Conservation (phyloP, 305 asterid species). For the Solanum hybrid region DNA sequence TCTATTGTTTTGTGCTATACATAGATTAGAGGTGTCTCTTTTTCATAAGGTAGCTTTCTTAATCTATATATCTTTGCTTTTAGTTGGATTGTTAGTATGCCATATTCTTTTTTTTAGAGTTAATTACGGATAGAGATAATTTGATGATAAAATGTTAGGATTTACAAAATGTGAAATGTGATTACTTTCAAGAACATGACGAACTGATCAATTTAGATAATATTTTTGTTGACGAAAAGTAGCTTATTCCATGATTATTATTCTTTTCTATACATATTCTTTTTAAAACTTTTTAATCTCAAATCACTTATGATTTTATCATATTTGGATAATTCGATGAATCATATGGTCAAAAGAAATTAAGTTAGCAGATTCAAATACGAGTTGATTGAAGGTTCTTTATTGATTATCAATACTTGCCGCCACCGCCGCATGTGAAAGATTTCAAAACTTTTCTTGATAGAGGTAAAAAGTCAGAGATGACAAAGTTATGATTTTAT, state of each 20-base stretch:
- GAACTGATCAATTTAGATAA: not conserved
- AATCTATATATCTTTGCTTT: not conserved
- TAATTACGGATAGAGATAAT: not conserved
- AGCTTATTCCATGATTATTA: not conserved
- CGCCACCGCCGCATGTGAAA: not conserved
- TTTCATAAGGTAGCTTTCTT: no score
- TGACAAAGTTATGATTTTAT: not conserved
- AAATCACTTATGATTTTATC: no score
- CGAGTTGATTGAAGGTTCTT: not conserved
- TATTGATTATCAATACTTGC: not conserved
- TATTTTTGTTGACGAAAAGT: not conserved
- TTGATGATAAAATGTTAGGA: not conserved
- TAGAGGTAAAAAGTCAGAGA: not conserved
- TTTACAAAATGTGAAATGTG: not conserved
- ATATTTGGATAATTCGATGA: no score
- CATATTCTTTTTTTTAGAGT: not conserved
- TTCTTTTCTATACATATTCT: not conserved
- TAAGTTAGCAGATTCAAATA: not conserved
- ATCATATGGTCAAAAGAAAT: no score
- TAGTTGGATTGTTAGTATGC: not conserved
- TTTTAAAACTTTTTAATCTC: no score
- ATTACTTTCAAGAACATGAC: not conserved
- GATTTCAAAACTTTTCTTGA: not conserved
- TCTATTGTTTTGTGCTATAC: not conserved
- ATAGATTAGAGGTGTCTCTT: not conserved